Base-by-base conservation (phyloP, 495 filamentous ascomycete genomes). In the Schizothecium vesticola region DNA sequence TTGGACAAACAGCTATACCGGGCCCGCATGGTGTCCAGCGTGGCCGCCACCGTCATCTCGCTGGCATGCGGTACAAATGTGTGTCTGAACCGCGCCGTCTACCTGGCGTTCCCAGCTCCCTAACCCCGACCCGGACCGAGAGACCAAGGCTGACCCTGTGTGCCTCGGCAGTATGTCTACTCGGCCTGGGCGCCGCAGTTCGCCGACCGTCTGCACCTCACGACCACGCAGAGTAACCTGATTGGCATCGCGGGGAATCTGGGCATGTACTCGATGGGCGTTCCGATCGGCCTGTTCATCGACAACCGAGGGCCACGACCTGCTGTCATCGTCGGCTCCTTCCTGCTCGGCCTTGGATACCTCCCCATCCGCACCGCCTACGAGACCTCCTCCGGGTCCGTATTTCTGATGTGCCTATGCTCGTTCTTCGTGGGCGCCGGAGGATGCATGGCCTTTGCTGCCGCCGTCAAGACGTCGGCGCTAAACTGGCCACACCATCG, bases 101-200 rank as follows among this genome's bases (percentile, higher is more conserved):
- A 11, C 65, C 59, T 65, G 43, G 56, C 25, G 63, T 36, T 31
- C 58, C n/a, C 16, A 9, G 23, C 5, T n/a, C n/a, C n/a, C n/a
- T n/a, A n/a, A 24, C 19, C 25, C 16, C 16, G 16, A 51, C 43
- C 16, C 19, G 19, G 43, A n/a, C 43, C 16, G 43, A 51, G 56
- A 24, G 12, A 36, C 63, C 25, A 36, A 58, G 55, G 51, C 56
- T 58, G 60, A 68, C 62, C 33, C 51, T 57, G 64, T 67, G 73
- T 31, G 76, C 62, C 22, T 25, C 25, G 63, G n/a, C 72, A 97
- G 93, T 99, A 99, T 87, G 96, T 94, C 70, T 99, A 97, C 75
- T 97, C 93, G 65, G 96, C 95, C 80, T 99, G 96, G 93, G 94
- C 90, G 28, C 95, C 95, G 19, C 93, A 97, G 77, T 97, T 97